Conservation (phyloP, 1,284 basidiomycete species). For the Austroboletus rostrupii region DNA sequence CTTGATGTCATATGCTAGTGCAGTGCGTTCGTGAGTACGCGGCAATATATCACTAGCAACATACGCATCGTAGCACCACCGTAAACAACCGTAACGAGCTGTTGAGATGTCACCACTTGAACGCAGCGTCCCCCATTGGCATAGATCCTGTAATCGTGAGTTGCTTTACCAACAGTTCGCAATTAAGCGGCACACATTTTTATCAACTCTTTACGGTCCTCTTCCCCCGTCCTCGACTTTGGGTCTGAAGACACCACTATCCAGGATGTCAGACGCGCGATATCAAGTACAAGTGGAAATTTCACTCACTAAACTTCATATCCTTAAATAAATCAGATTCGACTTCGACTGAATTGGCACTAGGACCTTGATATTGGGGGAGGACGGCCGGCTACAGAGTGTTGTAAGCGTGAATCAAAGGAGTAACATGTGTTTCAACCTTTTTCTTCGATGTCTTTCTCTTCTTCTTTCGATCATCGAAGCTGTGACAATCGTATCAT, state of each 20-base stretch:
- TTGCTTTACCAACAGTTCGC: slow-evolving; percentile 1
- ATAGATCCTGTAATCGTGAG: slow-evolving; percentile 53
- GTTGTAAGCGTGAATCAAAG: neutral
- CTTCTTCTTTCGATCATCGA: slow-evolving; percentile 55
- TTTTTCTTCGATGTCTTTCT: slow-evolving; percentile 55
- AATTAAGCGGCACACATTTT: slow-evolving; percentile 46
- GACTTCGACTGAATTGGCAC: slow-evolving; percentile 53
- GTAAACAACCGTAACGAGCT: slow-evolving; percentile 55
- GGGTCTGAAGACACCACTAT: slow-evolving; percentile 77
- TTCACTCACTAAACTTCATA: slow-evolving; percentile 70
- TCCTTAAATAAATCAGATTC: slow-evolving; percentile 67
- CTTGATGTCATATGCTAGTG: slow-evolving; percentile 67
- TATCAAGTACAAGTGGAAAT: neutral
- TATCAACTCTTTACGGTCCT: slow-evolving; percentile 63
- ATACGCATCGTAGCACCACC: slow-evolving; percentile 61
- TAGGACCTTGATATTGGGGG: slow-evolving; percentile 61
- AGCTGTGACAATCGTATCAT: slow-evolving; percentile 33
- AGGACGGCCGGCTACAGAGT: slow-evolving; percentile 51
- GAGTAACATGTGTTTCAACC: slow-evolving; percentile 28
- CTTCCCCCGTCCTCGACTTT: slow-evolving; percentile 61
- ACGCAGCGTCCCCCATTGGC: slow-evolving; percentile 72
- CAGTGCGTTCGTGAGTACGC: slow-evolving; percentile 1
- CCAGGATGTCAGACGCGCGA: neutral
- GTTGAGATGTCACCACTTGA: slow-evolving; percentile 51
- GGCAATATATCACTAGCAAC: slow-evolving; percentile 21